Base-by-base conservation (phyloP, 805 yeast genomes). In the Wickerhamiella sergipiensis region DNA sequence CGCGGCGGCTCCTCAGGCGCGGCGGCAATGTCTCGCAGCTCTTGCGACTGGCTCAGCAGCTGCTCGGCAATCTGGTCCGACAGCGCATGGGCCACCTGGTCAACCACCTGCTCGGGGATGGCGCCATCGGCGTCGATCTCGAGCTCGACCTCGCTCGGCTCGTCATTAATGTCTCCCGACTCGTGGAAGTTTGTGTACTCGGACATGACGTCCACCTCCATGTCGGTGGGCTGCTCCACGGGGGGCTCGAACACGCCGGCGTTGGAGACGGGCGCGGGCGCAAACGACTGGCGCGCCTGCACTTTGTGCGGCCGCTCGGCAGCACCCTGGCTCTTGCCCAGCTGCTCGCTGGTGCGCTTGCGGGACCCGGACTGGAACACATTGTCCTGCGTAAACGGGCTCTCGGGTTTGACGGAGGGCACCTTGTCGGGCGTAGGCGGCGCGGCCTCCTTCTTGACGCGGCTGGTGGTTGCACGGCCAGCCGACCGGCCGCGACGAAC, bases 351-450 rank as follows among this genome's bases (percentile, higher is more conserved):
- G 23, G 45, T 29, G 26, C 56, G 52, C 45, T 50, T 50, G 44
- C 49, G 51, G 6, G 49, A 23, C 10, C 33, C 51, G 8, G 43
- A 26, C 50, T 59, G 62, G 50, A 59, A 59, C 39, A 58, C 56
- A 49, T 59, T 59, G 23, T 53, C 51, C 15, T 23, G 18, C 10
- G 52, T 36, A 13, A 36, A 36, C 40, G 40, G 40, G 40, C 40
- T 36, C 40, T 36, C 40, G 19, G 17, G 17, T 18, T 36, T 36
- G 40, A 15, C 19, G 19, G 19, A 18, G 2, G 40, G 40, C 18
- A 15, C 40, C 40, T 36, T 36, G 40, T 36, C 40, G 19, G 40
- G 40, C 2, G 40, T 36, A 5, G 19, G 9, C 18, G 40, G 40
- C 18, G 17, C 33, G 9, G 33, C 33, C 19, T 36, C 40, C 19